These are phyloP conservation scores for Colletotrichum higginsianum DNA, from an alignment of 2,329 filamentous ascomycete genomes.

Conservation along the genomic window DNA sequence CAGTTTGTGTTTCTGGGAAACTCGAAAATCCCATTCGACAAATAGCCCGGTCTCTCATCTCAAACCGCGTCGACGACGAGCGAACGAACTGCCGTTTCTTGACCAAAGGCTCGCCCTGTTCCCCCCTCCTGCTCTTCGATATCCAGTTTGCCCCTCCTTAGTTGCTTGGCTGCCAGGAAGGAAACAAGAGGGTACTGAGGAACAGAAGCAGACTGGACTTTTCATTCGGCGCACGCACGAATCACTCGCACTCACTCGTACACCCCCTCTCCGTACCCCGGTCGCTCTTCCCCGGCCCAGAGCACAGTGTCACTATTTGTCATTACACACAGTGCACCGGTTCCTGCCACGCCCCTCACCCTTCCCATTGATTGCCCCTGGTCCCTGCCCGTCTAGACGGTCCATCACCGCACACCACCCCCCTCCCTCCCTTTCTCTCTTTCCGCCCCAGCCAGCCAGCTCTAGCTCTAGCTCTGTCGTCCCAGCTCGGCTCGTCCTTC, in stretches of 20 bases:
- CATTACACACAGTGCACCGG: constrained; percentile 19
- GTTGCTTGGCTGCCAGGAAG: constrained; percentile 30
- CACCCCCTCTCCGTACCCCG: constrained; percentile 13
- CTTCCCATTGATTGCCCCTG: constrained; percentile 17
- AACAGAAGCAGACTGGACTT: constrained; percentile 17
- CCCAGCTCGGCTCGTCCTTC: constrained; percentile 51
- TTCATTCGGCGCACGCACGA: constrained; percentile 13
- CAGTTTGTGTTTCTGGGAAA: constrained; percentile 33
- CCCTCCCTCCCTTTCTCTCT: constrained; percentile 42
- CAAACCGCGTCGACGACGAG: constrained; percentile 39
- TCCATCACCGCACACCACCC: constrained; percentile 37
- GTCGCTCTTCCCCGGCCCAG: constrained; percentile 33
- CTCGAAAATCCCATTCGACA: constrained; percentile 36
- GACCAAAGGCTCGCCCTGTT: constrained; percentile 18
- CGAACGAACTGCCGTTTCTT: constrained; percentile 34
- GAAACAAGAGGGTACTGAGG: constrained; percentile 18
- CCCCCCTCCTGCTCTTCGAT: constrained; percentile 14
- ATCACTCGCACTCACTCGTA: constrained; percentile 15
- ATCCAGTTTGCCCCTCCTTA: constrained; percentile 33
- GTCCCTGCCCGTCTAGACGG: constrained; percentile 37
- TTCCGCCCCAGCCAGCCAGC: constrained; percentile 44
- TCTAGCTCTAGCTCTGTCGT: constrained; percentile 33
- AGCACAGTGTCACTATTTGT: constrained; percentile 25
- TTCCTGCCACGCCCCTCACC: constrained; percentile 34
- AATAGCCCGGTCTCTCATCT: constrained; percentile 40